Base-by-base conservation (phyloP, 495 filamentous ascomycete genomes). In the Immersiella caudata region DNA sequence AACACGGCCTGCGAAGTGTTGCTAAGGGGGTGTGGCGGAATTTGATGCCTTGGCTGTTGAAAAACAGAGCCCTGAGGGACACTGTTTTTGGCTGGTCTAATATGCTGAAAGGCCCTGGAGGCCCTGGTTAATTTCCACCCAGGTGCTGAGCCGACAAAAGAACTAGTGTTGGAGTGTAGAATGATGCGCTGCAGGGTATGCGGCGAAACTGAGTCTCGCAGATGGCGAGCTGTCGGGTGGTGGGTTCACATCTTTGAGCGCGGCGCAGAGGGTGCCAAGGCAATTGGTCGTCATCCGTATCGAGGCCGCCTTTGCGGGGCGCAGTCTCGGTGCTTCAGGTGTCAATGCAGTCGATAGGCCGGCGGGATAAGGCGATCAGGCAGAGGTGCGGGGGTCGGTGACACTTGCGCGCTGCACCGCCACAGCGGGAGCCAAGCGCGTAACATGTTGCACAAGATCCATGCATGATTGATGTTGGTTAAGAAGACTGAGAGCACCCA, bases 381-480 rank as follows among this genome's bases (percentile, higher is more conserved):
- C 40, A 33, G 40, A 6, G 16, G 11, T 46, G 40, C 40, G 40
- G 40, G 40, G 40, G 14, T 46, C 16, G 40, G 40, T 14, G 16
- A 18, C 6, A 36, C 9, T 12, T 46, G 40, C 52, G n/a, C 2
- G n/a, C 16, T 55, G 52, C 52, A 55, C 52, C n/a, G 52, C 52
- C 52, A 26, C 52, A 55, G 20, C 52, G 24, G 52, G 6, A 55
- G 40, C 40, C 40, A 18, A 46, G 29, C 29, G 3, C 29, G 29
- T 33, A 46, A 18, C 40, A 14, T 46, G 7, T 4, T 22, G 52
- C 52, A 55, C 52, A 55, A 55, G 52, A 2, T 6, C 52, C 52
- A 55, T 55, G 52, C 52, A 55, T 33, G 29, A 33, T 55, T 14
- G 9, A 55, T 55, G 52, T 55, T 55, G 2, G 52, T 4, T 55